Percentiles rank a stretch among this genome's conserved stretches.
These are phyloP conservation scores for Brassica balearica DNA, from an alignment of 441 rosid species.

Conservation along the genomic window DNA sequence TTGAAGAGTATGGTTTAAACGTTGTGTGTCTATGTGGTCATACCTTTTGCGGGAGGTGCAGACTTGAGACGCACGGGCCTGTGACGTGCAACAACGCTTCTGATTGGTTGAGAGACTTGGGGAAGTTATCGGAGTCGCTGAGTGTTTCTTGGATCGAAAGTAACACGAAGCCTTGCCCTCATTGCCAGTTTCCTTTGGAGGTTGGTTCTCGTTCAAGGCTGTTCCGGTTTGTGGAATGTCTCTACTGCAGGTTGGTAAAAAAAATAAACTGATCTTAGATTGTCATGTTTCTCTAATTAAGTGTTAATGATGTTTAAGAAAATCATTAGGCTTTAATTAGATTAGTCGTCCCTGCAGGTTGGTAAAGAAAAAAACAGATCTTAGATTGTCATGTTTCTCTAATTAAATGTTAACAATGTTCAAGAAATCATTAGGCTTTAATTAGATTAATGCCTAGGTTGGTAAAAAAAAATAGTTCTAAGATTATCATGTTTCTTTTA, in stretches of 20 bases:
- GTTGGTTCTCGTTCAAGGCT: neutral
- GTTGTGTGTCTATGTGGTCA: constrained; percentile 38
- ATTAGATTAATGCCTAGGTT: too few relatives aligned
- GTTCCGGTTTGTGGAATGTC: constrained; percentile 13
- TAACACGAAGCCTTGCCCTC: constrained; percentile 31
- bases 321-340: neutral
- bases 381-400: neutral
- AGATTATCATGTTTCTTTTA: too few relatives aligned
- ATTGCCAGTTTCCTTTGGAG: neutral
- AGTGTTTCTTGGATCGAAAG: neutral
- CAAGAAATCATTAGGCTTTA: too few relatives aligned
- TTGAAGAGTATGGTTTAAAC: neutral
- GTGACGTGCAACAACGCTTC: constrained; percentile 41
- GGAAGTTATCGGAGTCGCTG: neutral
- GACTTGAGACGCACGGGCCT: constrained; percentile 38
- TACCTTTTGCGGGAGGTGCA: constrained; percentile 39
- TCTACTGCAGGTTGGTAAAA: constrained; percentile 30
- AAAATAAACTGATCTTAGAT: too few relatives aligned
- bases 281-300: too few relatives aligned
- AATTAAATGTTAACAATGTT: neutral
- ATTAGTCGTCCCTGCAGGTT: neutral
- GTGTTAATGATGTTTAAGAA: too few relatives aligned
- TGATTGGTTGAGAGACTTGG: constrained; percentile 31
- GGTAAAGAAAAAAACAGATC: neutral
- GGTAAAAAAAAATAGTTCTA: too few relatives aligned